Evolutionary conservation across 2,329 filamentous ascomycete genomes (phyloP).

Genomic region (Cryoendolithus antarcticus): DNA sequence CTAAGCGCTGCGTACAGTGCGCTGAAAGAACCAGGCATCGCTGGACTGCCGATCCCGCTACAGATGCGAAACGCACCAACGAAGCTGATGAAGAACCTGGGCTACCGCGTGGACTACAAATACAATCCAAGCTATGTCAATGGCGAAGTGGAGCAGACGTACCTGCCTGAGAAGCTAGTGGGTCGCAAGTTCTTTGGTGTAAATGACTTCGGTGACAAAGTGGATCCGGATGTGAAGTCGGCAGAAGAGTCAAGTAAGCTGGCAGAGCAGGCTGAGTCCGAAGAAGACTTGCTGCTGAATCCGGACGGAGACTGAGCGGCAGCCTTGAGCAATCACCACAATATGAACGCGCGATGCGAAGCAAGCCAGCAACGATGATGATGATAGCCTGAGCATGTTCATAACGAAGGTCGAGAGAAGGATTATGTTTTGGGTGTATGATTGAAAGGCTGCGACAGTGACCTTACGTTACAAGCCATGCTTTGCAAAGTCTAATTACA

Average conservation of each 20-base stretch:
- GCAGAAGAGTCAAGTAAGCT: conserved; percentile 11
- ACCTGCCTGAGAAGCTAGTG: conserved; percentile 65
- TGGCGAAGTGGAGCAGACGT: conserved; percentile 74
- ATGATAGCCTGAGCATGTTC: too few relatives aligned
- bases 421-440: too few relatives aligned
- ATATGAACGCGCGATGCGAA: too few relatives aligned
- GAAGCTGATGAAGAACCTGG: conserved; percentile 81
- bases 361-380: too few relatives aligned
- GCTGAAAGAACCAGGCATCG: conserved; percentile 70
- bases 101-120: conserved; percentile 85
- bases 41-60: conserved; percentile 67
- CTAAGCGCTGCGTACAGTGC: conserved; percentile 70
- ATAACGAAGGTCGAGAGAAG: too few relatives aligned
- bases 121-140: conserved; percentile 86
- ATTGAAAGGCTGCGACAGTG: too few relatives aligned
- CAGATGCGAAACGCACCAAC: conserved; percentile 90
- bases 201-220: conserved; percentile 60
- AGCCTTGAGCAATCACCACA: neutral
- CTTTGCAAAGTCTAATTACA: too few relatives aligned
- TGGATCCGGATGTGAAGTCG: conserved; percentile 46
- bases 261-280: conserved; percentile 10
- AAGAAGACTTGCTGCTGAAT: conserved; percentile 14
- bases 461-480: too few relatives aligned
- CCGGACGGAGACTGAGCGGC: conserved; percentile 20
- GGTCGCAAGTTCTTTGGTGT: conserved; percentile 69